These are phyloP conservation scores for Exophiala mesophila DNA, from an alignment of 2,329 filamentous ascomycete genomes.

Conservation along the genomic window DNA sequence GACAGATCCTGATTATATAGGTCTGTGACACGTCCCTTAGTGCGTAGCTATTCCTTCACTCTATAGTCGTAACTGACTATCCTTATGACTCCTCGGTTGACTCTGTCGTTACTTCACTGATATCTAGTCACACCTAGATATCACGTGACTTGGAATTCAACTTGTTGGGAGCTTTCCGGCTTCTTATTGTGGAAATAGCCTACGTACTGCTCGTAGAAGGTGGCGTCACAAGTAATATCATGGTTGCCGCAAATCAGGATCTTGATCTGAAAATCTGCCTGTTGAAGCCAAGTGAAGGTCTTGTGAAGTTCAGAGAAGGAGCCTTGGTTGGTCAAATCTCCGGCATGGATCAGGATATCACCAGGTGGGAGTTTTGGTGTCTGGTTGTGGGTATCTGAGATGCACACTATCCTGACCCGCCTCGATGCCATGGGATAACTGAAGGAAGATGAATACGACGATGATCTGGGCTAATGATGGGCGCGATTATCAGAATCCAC, in stretches of 20 bases:
- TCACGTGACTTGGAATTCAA: too few relatives aligned
- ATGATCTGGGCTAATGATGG: too few relatives aligned
- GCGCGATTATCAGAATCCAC: too few relatives aligned
- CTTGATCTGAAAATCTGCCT: conserved; percentile 40
- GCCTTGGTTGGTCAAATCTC: conserved; percentile 47
- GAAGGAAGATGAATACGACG: too few relatives aligned
- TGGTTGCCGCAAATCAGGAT: conserved; percentile 47
- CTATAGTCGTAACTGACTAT: too few relatives aligned
- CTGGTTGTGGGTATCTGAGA: conserved; percentile 45
- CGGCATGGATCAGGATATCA: conserved; percentile 47
- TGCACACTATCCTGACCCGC: conserved; percentile 33
- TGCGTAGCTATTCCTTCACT: too few relatives aligned
- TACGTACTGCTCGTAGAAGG: conserved; percentile 43
- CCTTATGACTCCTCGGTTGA: too few relatives aligned
- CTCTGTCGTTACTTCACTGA: too few relatives aligned
- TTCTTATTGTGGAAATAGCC: conserved; percentile 40
- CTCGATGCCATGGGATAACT: conserved; percentile 14
- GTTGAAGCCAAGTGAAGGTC: conserved; percentile 40
- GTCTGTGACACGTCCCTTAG: too few relatives aligned
- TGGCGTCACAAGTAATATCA: conserved; percentile 30
- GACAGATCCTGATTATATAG: too few relatives aligned
- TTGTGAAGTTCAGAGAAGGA: conserved; percentile 38
- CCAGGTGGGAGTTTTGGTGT: conserved; percentile 36
- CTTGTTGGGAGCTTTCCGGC: conserved; percentile 42
- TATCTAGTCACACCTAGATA: too few relatives aligned